These are phyloP conservation scores for Ophiostoma piceae DNA, from an alignment of 2,329 filamentous ascomycete genomes.

Conservation along the genomic window DNA sequence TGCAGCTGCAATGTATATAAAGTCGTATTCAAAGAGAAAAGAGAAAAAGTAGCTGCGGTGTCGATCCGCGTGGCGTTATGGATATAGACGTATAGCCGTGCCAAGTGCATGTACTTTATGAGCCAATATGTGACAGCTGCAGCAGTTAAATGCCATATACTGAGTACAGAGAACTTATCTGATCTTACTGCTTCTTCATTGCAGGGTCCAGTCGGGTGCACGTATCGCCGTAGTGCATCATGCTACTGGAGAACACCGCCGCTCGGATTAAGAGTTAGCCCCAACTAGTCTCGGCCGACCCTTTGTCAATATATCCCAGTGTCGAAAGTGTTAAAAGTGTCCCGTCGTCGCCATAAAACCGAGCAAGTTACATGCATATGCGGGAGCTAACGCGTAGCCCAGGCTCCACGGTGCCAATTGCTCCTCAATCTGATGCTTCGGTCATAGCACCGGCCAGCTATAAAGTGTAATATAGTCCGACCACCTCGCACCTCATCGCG, in stretches of 20 bases:
- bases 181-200: neutral
- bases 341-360: too few species aligned
- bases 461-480: neutral
- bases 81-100: neutral
- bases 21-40: neutral
- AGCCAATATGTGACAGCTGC: neutral
- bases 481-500: neutral
- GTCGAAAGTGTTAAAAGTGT: neutral
- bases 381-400: constrained; percentile 1
- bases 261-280: neutral
- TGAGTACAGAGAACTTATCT: neutral
- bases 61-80: neutral
- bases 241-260: neutral
- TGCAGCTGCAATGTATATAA: constrained; percentile 3
- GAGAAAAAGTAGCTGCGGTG: neutral
- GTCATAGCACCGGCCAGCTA: neutral
- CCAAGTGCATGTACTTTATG: neutral
- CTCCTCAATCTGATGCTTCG: neutral
- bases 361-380: neutral
- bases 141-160: neutral
- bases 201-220: neutral
- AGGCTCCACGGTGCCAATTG: neutral
- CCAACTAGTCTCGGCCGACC: constrained; percentile 2
- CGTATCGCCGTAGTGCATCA: neutral
- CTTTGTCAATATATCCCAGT: neutral